Conservation (phyloP, 2,329 filamentous ascomycete species). For the Aspergillaceae sp. region DNA sequence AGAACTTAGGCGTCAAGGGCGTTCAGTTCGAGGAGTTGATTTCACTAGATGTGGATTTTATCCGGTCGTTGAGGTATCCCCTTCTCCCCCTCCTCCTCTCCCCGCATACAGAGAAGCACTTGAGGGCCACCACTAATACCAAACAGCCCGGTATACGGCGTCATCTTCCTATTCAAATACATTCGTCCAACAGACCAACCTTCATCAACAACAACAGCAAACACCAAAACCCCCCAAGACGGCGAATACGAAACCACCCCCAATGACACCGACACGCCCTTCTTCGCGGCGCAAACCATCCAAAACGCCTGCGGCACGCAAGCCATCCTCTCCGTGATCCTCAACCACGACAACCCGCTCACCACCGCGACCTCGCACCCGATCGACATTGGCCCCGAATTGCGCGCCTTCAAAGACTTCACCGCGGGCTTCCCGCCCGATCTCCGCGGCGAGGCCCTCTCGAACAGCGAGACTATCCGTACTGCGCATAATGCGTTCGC, state of each 20-base stretch:
- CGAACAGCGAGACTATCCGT: conserved; percentile 62
- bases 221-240: conserved; percentile 52
- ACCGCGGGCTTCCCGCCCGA: conserved; percentile 74
- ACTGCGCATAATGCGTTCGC: conserved; percentile 87
- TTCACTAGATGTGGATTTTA: conserved; percentile 65
- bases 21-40: conserved; percentile 97
- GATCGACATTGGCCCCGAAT: conserved; percentile 62
- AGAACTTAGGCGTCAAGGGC: conserved; percentile 80
- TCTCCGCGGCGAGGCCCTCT: conserved; percentile 61
- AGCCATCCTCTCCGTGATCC: conserved; percentile 78
- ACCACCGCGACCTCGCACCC: conserved; percentile 11
- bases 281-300: conserved; percentile 95
- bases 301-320: conserved; percentile 98
- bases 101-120: neutral
- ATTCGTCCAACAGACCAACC: conserved; percentile 19
- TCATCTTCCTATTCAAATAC: conserved; percentile 98
- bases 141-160: conserved; percentile 70
- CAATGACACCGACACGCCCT: conserved; percentile 82
- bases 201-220: conserved; percentile 22
- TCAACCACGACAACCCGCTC: conserved; percentile 60
- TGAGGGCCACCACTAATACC: neutral
- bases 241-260: conserved; percentile 49
- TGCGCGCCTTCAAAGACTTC: conserved; percentile 79
- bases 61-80: conserved; percentile 36
- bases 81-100: neutral